Percentiles rank a stretch among this genome's conserved stretches.
Evolutionary conservation across 1,284 basidiomycete species (phyloP).

Genomic region (Mycena sp.): DNA sequence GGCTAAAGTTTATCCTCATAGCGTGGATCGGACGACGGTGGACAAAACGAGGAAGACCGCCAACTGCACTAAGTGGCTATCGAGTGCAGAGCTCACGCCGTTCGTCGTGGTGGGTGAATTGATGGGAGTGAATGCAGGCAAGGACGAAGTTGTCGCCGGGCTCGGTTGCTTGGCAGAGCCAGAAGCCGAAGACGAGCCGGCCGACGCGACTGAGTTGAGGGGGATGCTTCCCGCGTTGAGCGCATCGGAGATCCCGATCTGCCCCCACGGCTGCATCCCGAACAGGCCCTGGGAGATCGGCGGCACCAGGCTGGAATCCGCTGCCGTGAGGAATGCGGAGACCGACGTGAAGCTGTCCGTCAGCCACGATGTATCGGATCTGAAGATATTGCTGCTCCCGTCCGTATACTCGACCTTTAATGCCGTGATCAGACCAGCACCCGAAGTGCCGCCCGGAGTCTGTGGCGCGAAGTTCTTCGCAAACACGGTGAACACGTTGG

Average conservation of each 20-base stretch:
- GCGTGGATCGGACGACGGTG: too few relatives aligned
- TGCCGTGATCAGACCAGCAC: slow-evolving; percentile 2
- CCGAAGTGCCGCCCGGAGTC: background rate
- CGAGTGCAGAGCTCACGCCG: too few relatives aligned
- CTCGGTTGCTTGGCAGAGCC: too few relatives aligned
- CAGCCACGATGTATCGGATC: slow-evolving; percentile 8
- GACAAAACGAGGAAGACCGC: too few relatives aligned
- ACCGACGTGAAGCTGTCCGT: background rate
- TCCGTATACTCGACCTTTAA: slow-evolving; percentile 2
- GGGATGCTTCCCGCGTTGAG: too few relatives aligned
- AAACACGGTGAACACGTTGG: slow-evolving; percentile 8
- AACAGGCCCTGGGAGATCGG: background rate
- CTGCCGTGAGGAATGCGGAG: background rate
- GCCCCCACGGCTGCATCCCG: slow-evolving; percentile 12
- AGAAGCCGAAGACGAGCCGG: too few relatives aligned
- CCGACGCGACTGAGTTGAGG: too few relatives aligned
- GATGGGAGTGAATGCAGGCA: too few relatives aligned
- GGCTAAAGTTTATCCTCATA: too few relatives aligned
- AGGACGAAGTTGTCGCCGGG: too few relatives aligned
- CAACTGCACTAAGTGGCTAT: too few relatives aligned
- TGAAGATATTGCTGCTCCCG: background rate
- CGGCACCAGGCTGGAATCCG: background rate
- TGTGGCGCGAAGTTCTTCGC: background rate
- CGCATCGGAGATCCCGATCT: background rate
- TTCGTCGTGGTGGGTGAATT: too few relatives aligned